phyloP scores from a whole-genome alignment of 2,329 filamentous ascomycete species.

The Cladosporium sp. region DNA sequence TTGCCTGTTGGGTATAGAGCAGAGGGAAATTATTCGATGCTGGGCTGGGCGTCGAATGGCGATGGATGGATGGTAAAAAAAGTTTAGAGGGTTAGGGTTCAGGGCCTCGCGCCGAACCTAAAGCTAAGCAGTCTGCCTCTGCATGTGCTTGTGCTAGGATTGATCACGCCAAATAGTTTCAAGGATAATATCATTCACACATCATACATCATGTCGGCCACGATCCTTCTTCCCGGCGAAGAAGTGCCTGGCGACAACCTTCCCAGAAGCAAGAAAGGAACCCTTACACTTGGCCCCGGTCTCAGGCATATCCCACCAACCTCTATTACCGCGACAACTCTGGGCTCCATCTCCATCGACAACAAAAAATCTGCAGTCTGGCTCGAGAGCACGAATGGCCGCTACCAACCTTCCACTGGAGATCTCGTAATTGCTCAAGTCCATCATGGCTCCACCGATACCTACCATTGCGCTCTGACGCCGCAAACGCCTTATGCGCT shows the following conservation, averaged over 20 bases:
- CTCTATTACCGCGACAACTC: conserved; percentile 63
- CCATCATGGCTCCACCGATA: conserved; percentile 67
- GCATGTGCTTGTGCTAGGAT: neutral
- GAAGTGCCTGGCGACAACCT: conserved; percentile 60
- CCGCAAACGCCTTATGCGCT: conserved; percentile 58
- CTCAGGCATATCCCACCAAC: conserved; percentile 76
- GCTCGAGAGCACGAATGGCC: conserved; percentile 63
- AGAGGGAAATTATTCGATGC: neutral
- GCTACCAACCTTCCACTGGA: conserved; percentile 74
- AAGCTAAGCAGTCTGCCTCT: neutral
- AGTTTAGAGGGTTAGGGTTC: neutral
- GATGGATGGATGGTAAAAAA: neutral
- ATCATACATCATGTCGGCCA: neutral
- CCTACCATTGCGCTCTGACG: conserved; percentile 74
- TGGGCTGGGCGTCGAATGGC: neutral
- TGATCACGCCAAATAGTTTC: neutral
- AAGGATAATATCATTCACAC: neutral
- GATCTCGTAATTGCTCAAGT: conserved; percentile 88
- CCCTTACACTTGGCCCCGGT: conserved; percentile 77
- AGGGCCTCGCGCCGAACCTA: neutral
- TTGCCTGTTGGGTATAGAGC: neutral
- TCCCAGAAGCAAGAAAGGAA: conserved; percentile 58
- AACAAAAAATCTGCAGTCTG: conserved; percentile 71
- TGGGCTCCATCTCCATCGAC: conserved; percentile 64
- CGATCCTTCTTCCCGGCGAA: conserved; percentile 81